A percentile compares a stretch with the other conserved stretches of the same genome.
These are phyloP conservation scores for Blastobotrys ciferrii DNA, from an alignment of 1,139 yeast genomes.

Conservation along the genomic window DNA sequence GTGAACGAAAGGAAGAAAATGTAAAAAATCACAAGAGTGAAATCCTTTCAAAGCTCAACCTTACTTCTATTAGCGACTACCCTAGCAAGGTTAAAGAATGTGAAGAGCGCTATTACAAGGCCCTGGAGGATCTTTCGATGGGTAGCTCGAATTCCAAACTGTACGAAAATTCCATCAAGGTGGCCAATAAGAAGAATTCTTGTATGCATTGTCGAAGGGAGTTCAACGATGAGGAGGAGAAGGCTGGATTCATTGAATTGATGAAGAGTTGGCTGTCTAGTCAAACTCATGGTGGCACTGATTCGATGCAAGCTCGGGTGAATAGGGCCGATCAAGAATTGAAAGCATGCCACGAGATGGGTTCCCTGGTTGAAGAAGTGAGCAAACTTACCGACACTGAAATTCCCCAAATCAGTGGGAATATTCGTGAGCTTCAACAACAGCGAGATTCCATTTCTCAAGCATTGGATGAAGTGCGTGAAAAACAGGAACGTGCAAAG, in stretches of 20 bases:
- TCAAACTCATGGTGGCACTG: constrained; percentile 24
- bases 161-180: constrained; percentile 8
- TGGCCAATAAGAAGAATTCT: constrained; percentile 2
- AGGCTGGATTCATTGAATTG: constrained; percentile 38
- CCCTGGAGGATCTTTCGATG: neutral
- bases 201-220: constrained; percentile 13
- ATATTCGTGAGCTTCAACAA: constrained; percentile 29
- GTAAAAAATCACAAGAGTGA: neutral
- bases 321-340: constrained; percentile 28
- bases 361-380: constrained; percentile 19
- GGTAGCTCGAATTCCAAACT: neutral
- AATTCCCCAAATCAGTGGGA: constrained; percentile 23
- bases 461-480: constrained; percentile 9
- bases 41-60: constrained; percentile 40
- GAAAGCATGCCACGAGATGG: neutral
- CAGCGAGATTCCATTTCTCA: constrained; percentile 17
- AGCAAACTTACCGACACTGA: constrained; percentile 16
- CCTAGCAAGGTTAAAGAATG: constrained; percentile 5
- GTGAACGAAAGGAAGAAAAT: neutral
- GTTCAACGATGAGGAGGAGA: constrained; percentile 29
- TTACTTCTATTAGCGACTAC: constrained; percentile 6
- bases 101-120: neutral
- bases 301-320: constrained; percentile 15
- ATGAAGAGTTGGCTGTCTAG: constrained; percentile 25
- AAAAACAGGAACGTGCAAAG: constrained; percentile 18